Conservation (phyloP, 2,329 filamentous ascomycete species). For the Leptographium lundbergii region DNA sequence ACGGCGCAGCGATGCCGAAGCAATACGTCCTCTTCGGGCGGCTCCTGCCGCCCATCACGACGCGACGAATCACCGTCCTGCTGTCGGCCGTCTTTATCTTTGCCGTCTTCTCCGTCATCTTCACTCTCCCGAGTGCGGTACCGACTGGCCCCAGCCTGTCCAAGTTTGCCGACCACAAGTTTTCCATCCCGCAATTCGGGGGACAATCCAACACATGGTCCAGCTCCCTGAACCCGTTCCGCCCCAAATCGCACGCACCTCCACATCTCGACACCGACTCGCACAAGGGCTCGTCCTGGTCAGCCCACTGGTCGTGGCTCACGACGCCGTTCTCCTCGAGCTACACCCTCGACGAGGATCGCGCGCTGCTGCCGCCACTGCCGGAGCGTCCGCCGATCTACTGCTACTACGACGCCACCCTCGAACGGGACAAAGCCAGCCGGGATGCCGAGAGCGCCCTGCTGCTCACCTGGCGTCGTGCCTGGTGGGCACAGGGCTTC, state of each 20-base stretch:
- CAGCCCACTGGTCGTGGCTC: constrained; percentile 80
- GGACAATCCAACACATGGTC: constrained; percentile 26
- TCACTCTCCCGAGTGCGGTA: constrained; percentile 35
- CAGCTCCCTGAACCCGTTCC: constrained; percentile 52
- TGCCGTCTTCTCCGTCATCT: constrained; percentile 39
- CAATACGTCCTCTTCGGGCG: constrained; percentile 34
- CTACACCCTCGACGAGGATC: constrained; percentile 67
- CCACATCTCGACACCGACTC: constrained; percentile 67
- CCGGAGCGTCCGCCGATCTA: constrained; percentile 62
- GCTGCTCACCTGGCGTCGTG: constrained; percentile 75
- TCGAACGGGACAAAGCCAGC: constrained; percentile 47
- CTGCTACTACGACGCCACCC: constrained; percentile 72
- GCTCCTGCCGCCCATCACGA: constrained; percentile 35
- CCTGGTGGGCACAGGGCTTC: constrained; percentile 95
- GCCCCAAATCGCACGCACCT: constrained; percentile 56
- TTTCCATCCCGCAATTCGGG: constrained; percentile 35
- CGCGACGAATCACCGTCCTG: constrained; percentile 39
- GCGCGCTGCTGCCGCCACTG: constrained; percentile 71
- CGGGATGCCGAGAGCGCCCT: constrained; percentile 66
- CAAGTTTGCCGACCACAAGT: constrained; percentile 35
- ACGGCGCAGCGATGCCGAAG: constrained; percentile 28
- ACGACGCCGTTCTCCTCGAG: constrained; percentile 72
- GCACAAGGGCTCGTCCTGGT: constrained; percentile 70
- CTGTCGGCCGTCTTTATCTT: constrained; percentile 38
- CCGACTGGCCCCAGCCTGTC: constrained; percentile 36